Conservation (phyloP, 2,329 filamentous ascomycete genomes). For the Botrytis deweyae region DNA sequence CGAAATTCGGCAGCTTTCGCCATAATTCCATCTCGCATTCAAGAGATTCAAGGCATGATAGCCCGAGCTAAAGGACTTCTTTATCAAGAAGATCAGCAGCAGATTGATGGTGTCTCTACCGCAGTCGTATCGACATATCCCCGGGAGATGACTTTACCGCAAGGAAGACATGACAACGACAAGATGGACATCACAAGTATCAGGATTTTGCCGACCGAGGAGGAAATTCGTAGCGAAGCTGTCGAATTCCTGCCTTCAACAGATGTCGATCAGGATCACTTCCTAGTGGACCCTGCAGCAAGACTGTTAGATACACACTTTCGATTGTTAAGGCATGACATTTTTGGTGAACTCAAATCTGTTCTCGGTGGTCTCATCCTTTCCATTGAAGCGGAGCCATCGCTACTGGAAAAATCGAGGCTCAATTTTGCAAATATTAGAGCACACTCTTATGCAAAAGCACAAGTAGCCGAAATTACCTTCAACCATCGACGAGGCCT, state of each 20-base stretch:
- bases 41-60: conserved; percentile 10
- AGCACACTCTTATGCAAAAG: neutral
- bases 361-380: conserved; percentile 26
- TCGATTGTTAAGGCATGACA: conserved; percentile 37
- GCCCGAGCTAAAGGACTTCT: conserved; percentile 5
- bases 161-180: conserved; percentile 11
- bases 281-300: neutral
- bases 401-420: conserved; percentile 27
- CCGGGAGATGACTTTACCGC: conserved; percentile 5
- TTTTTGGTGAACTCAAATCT: conserved; percentile 30
- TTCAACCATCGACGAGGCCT: neutral
- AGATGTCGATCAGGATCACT: conserved; percentile 21
- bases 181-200: conserved; percentile 40
- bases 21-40: neutral
- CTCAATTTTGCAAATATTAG: conserved; percentile 23
- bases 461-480: neutral
- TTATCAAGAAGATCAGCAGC: neutral
- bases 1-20: neutral
- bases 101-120: neutral
- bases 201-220: conserved; percentile 38
- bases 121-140: conserved; percentile 12
- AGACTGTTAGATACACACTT: conserved; percentile 29
- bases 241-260: conserved; percentile 30
- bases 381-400: conserved; percentile 27
- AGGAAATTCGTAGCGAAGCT: conserved; percentile 35